These are phyloP conservation scores for Lactifluus subvellereus DNA, from an alignment of 768 basidiomycete species.

Conservation along the genomic window DNA sequence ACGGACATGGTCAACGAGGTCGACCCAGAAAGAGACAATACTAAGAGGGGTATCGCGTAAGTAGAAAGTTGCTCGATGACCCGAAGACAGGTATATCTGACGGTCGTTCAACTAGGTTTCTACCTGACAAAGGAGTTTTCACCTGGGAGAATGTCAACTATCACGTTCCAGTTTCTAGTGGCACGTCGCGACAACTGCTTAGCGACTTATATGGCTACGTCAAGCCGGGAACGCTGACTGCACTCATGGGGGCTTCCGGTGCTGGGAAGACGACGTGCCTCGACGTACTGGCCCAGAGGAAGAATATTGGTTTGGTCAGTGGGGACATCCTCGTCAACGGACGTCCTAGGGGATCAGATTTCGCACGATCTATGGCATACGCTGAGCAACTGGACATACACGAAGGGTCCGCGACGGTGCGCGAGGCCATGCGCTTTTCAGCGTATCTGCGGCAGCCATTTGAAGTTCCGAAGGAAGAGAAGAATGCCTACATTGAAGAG, in stretches of 20 bases:
- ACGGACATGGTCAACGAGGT: slow-evolving; percentile 9
- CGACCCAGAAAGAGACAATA: neutral
- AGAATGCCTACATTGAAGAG: slow-evolving; percentile 74
- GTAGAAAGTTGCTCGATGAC: neutral
- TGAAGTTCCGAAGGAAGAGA: slow-evolving; percentile 60
- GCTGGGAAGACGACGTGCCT: slow-evolving; percentile 72
- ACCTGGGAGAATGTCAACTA: slow-evolving; percentile 83
- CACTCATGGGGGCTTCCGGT: slow-evolving; percentile 83
- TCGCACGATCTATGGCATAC: slow-evolving; percentile 29
- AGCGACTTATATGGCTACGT: slow-evolving; percentile 77
- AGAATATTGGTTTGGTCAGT: slow-evolving; percentile 60
- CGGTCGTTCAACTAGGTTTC: neutral
- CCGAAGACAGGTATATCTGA: neutral
- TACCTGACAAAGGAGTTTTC: slow-evolving; percentile 45
- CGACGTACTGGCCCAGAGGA: slow-evolving; percentile 67
- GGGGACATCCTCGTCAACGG: slow-evolving; percentile 66
- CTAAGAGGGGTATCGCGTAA: neutral
- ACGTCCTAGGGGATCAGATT: slow-evolving; percentile 51
- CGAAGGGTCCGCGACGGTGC: slow-evolving; percentile 74
- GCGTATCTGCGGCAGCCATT: slow-evolving; percentile 79
- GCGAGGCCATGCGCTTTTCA: slow-evolving; percentile 81
- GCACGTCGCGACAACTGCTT: slow-evolving; percentile 52
- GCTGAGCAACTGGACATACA: slow-evolving; percentile 78
- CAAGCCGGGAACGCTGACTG: slow-evolving; percentile 82
- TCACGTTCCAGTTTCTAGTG: slow-evolving; percentile 60